These are phyloP conservation scores for Colletotrichum shisoi DNA, from an alignment of 2,329 filamentous ascomycete genomes.

Conservation along the genomic window DNA sequence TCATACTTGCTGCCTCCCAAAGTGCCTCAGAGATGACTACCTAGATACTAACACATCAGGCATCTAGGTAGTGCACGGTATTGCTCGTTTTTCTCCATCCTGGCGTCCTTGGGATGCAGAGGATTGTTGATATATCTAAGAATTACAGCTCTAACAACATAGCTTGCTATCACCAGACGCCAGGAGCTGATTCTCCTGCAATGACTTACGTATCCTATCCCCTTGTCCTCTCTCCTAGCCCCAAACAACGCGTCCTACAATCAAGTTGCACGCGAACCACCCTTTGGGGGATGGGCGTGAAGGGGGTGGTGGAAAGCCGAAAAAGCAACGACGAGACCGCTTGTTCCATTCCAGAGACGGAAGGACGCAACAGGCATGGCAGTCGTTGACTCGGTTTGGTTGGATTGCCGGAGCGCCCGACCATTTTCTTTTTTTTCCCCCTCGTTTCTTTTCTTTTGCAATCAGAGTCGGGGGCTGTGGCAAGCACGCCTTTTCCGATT, in stretches of 20 bases:
- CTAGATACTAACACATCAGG: too few relatives aligned
- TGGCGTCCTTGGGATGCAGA: not conserved
- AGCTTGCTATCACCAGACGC: not conserved
- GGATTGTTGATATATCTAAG: constrained; percentile 13
- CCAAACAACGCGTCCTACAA: constrained; percentile 26
- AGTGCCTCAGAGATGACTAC: too few relatives aligned
- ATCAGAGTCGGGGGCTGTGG: not conserved
- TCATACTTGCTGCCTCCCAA: not conserved
- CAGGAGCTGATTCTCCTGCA: constrained; percentile 13
- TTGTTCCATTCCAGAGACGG: constrained; percentile 24
- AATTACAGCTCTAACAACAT: constrained; percentile 3
- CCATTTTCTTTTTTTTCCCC: not conserved
- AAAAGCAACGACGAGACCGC: constrained; percentile 34
- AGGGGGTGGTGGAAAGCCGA: constrained; percentile 5
- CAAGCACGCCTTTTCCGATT: constrained; percentile 1
- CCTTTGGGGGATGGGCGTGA: not conserved
- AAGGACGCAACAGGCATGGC: not conserved
- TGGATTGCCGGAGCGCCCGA: not conserved
- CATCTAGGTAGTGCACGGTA: too few relatives aligned
- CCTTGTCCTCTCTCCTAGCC: constrained; percentile 13
- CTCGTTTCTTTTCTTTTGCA: constrained; percentile 4
- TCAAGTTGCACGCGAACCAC: constrained; percentile 1
- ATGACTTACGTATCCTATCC: constrained; percentile 8
- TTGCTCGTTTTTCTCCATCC: constrained; percentile 1
- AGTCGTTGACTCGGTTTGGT: not conserved